A percentile compares a stretch with the other conserved stretches of the same genome.
Conservation (phyloP, 1,284 basidiomycete species). For the Coniferiporia weirii region DNA sequence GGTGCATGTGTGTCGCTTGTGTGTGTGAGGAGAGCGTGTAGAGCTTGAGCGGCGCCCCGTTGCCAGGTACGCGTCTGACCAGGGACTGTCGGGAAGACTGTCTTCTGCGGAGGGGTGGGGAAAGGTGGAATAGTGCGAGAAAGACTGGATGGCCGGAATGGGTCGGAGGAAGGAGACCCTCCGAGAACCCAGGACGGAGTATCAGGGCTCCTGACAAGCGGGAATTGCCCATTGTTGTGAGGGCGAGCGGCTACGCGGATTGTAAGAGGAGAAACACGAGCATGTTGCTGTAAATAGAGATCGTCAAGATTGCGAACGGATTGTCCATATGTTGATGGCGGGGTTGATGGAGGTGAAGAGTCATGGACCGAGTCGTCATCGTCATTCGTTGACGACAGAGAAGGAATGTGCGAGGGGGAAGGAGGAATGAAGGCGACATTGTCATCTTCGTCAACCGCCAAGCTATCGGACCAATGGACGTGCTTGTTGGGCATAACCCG, state of each 20-base stretch:
- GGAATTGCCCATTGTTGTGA: background rate
- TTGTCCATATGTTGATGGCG: background rate
- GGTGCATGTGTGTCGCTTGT: background rate
- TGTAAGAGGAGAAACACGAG: background rate
- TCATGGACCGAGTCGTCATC: conserved; percentile 14
- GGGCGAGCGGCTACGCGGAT: background rate
- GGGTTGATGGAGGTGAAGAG: conserved; percentile 13
- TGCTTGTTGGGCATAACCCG: conserved; percentile 9
- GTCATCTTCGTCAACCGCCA: background rate
- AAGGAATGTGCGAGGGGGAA: conserved; percentile 5
- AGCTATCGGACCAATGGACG: conserved; percentile 15
- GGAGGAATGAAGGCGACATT: conserved; percentile 6
- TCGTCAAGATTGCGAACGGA: background rate
- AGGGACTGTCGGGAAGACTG: background rate
- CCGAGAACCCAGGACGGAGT: background rate
- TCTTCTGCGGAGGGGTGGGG: background rate
- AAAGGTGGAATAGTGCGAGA: background rate
- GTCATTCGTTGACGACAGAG: background rate
- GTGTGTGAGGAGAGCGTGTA: conserved; percentile 3
- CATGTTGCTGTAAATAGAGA: background rate
- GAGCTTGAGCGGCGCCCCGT: background rate
- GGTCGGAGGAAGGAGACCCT: background rate
- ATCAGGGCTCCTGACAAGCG: conserved; percentile 3
- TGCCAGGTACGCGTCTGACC: background rate
- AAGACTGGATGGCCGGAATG: background rate